Evolutionary conservation across 1,284 basidiomycete genomes (phyloP), one percentile per base, ranked within the genome.

Genomic region (Rhizopogon hawkerae): DNA sequence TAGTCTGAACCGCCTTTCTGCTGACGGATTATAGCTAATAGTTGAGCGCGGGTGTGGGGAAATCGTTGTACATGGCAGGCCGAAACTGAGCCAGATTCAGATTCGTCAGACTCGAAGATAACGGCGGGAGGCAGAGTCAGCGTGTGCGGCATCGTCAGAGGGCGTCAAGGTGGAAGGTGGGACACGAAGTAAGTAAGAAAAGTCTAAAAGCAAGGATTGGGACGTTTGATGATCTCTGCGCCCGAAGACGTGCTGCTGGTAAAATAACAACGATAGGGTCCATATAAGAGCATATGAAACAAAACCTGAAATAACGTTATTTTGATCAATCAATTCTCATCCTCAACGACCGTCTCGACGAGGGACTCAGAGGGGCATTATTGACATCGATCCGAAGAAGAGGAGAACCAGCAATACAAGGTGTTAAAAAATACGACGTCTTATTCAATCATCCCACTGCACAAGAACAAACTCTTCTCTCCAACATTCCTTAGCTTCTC

Each of bases 1-100:
- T 58, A 64, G 52, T 81, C 79, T 29, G 69, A 47, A 16, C 54
- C 60, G 1, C 76, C 72, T 62, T 78, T 83, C 69, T 83, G 76
- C 58, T 86, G 83, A 37, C 84, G 78, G 51, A 83, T 77, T 57
- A 89, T 79, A 35, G 78, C 75, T 21, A 77, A 72, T 31, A 90
- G 76, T 68, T 88, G 85, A 3, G 88, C 87, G 13, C 83, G 77
- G 24, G 84, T 88, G 63, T 90, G 87, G 37, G 86, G 83, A 65
- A 84, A 89, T 60, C 78, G 78, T 56, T 63, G 62, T 14, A 60
- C 56, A n/a, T 63, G 64, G 46, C 50, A 41, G 3, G 44, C 49
- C 24, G 35, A 46, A 13, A 45, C 51, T 36, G 54, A 38, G 38
- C 54, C 52, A 5, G 47, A 48, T 35, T 62, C 64, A 23, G 44